Conservation (phyloP, 106 monocot genomes). For the Apostasia shenzhenica region DNA sequence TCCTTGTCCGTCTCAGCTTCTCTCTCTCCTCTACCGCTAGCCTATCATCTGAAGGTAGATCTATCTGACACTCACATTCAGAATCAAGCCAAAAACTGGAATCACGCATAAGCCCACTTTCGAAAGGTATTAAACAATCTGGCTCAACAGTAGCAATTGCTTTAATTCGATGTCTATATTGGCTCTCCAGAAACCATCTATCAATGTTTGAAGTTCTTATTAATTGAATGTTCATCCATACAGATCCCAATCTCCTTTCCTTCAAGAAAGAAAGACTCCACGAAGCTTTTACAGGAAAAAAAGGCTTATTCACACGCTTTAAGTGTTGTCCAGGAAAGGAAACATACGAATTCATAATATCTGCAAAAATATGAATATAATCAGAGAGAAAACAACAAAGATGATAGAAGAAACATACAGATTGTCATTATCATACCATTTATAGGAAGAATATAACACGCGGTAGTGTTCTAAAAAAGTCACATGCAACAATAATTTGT, state of each 20-base stretch:
- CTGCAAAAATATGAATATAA: conserved; percentile 17
- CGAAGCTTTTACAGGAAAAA: conserved; percentile 22
- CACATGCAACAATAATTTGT: no score
- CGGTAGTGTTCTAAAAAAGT: no score
- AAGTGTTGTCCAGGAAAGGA: conserved; percentile 17
- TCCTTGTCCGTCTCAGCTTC: conserved; percentile 56
- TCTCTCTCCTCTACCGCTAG: conserved; percentile 59
- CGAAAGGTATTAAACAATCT: conserved; percentile 11
- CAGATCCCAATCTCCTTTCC: conserved; percentile 10
- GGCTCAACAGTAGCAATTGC: conserved; percentile 56
- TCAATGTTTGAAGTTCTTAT: conserved; percentile 8
- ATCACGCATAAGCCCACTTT: conserved; percentile 13
- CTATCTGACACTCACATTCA: conserved; percentile 15
- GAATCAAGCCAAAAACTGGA: conserved; percentile 23
- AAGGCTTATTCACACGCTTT: conserved; percentile 13
- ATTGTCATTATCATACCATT: no score
- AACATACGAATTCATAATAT: conserved; percentile 17
- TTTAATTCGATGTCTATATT: conserved; percentile 14
- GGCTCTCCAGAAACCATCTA: conserved; percentile 7
- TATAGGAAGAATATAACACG: no score
- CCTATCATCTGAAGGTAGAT: conserved; percentile 14
- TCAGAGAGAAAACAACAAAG: neutral
- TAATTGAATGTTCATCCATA: conserved; percentile 26
- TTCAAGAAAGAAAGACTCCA: conserved; percentile 10
- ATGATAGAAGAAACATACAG: neutral